Base-by-base conservation (phyloP, 2,329 filamentous ascomycete species). In the Pseudonectria buxi region DNA sequence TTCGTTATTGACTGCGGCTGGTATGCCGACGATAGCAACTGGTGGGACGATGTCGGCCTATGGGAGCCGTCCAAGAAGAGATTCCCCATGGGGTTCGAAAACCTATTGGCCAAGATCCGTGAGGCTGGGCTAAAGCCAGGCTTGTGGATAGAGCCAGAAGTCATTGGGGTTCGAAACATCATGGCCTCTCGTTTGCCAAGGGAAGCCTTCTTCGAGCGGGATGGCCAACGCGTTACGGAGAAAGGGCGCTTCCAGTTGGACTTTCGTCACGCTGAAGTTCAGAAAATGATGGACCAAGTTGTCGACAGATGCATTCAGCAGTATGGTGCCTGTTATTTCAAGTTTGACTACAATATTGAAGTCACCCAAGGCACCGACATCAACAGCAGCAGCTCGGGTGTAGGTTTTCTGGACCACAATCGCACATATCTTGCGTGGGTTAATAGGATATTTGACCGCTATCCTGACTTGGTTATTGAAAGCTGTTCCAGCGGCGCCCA, bases 271-370 rank as follows among this genome's bases (percentile, higher is more conserved):
- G 33, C 45, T 0, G 48, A 36, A 0, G 57, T 61, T 0, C 39
- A 37, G 3, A 33, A 41, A 4, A 40, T 39, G 7, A 53, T 60
- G 47, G 38, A 49, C 6, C 24, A 29, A 3, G 40, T 59, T 7
- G 41, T 61, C 9, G 41, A 54, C 13, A 33, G 43, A 0, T 41
- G 55, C 0, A 46, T 60, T 0, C 24, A 27, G 3, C 28, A 57
- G 2, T 57, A 53, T 11, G 55, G 55, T 1, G 55, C 45, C 4
- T 51, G 56, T 0, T 61, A 56, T 31, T 61, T 61, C 47, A 62
- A 61, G 28, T 61, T 61, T 28, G 58, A 62, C 39, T 61, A 61
- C 38, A 62, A 62, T 27, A 57, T 62, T 24, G 58, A 62, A 4
- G 52, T 59, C 12, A 45, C 47, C 0, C 51, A 58, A 27, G 58